Conservation (phyloP, 768 basidiomycete genomes). For the Peribolospora kevripleyi region DNA sequence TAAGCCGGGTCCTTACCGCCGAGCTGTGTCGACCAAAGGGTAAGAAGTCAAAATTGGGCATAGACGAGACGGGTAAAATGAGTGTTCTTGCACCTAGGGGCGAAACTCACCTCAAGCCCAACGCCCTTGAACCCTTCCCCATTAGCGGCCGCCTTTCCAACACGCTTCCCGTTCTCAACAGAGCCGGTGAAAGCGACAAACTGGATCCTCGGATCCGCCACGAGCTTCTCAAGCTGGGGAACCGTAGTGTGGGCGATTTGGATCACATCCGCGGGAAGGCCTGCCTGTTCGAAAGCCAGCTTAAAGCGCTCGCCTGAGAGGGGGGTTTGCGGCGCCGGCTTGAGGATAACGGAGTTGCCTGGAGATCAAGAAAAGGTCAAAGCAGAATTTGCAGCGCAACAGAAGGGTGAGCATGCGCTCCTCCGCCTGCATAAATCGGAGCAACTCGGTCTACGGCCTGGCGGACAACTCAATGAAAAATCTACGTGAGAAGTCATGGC, state of each 20-base stretch:
- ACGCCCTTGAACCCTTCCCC: constrained; percentile 51
- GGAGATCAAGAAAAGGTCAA: background rate
- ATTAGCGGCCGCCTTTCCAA: constrained; percentile 30
- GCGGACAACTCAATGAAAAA: too few relatives aligned
- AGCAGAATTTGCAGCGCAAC: background rate
- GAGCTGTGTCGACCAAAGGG: constrained; percentile 28
- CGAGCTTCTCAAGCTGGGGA: constrained; percentile 32
- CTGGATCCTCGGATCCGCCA: constrained; percentile 40
- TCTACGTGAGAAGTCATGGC: too few relatives aligned
- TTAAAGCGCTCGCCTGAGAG: constrained; percentile 60
- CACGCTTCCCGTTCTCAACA: constrained; percentile 47
- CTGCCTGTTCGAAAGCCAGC: constrained; percentile 42
- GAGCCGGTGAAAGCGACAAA: constrained; percentile 84
- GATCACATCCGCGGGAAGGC: constrained; percentile 48
- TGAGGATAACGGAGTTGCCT: constrained; percentile 73
- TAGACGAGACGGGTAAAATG: too few relatives aligned
- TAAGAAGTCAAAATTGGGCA: too few relatives aligned
- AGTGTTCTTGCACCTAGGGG: too few relatives aligned
- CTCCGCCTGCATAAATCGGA: too few relatives aligned
- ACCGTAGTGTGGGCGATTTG: constrained; percentile 54
- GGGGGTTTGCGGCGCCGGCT: constrained; percentile 92
- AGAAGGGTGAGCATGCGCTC: background rate
- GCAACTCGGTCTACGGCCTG: too few relatives aligned
- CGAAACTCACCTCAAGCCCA: constrained; percentile 9
- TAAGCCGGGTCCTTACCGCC: constrained; percentile 98